These are phyloP conservation scores for Cyathus olla DNA, from an alignment of 1,284 basidiomycete species.

Conservation along the genomic window DNA sequence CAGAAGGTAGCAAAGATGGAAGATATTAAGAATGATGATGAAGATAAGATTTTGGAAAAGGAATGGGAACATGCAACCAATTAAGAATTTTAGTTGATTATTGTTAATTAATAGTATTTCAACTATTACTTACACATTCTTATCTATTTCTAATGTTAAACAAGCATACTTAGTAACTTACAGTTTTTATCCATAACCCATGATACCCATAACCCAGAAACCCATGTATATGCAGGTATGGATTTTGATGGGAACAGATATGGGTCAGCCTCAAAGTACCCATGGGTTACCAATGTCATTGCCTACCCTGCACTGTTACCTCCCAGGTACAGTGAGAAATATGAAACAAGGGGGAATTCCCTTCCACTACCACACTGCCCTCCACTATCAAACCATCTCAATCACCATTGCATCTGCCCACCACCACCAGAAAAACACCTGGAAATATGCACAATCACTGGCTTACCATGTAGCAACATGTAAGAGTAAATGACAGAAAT, in stretches of 20 bases:
- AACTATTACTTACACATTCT: not conserved
- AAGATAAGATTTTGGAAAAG: constrained; percentile 5
- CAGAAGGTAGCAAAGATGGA: not conserved
- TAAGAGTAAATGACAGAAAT: too few species aligned
- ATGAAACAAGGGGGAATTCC: too few species aligned
- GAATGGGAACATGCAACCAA: not conserved
- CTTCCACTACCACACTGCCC: too few species aligned
- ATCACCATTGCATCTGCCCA: too few species aligned
- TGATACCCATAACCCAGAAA: not conserved
- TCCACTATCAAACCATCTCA: too few species aligned
- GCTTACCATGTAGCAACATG: too few species aligned
- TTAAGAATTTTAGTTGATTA: not conserved
- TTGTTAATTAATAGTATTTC: not conserved
- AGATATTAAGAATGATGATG: not conserved
- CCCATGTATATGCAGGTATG: constrained; percentile 4
- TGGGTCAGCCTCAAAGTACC: not conserved
- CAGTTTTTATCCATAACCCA: not conserved
- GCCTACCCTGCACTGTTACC: too few species aligned
- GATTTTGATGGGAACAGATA: constrained; percentile 6
- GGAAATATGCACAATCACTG: too few species aligned
- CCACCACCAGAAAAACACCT: too few species aligned
- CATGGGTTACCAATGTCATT: constrained; percentile 8
- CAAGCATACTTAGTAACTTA: not conserved
- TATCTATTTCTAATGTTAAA: not conserved
- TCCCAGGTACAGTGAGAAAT: too few species aligned